Evolutionary conservation across 2,329 filamentous ascomycete genomes (phyloP), one percentile per base, ranked within the genome.

Genomic region (Fusarium armeniacum): DNA sequence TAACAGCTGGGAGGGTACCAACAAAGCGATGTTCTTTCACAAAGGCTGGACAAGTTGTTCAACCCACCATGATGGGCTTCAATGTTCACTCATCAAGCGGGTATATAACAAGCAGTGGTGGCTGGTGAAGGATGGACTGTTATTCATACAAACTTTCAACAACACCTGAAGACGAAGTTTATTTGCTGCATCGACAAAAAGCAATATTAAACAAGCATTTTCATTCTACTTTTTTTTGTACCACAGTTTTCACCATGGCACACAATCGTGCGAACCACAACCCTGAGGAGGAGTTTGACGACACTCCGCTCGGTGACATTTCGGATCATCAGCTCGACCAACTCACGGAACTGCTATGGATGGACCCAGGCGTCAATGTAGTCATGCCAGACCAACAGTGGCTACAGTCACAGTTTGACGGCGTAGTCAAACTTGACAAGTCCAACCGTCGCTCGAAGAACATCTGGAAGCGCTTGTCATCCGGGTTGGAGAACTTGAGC

Each of bases 301-400:
- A 22, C 28, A 46, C 56, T 28, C 51, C 49, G 12, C 53, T 66
- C 4, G 38, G 57, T 33, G 70, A 74, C 20, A 52, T 79, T 12
- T 62, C 73, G 9, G 36, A 61, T 13, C n/a, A 28, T 15, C 72
- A 75, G 11, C 71, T 83, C 41, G 55, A 69, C 33, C 71, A 75
- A 40, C 74, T 84, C 22, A 80, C 81, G 1, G 62, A 65, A 5
- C 52, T 83, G 8, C 77, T 84, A 18, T 77, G 75, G 60, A 79
- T 83, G 35, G 78, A 78, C 47, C 72, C 73, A 16, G 40, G 51
- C 6, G 30, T 62, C 30, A 58, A 69, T 15, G 15, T 65, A 41
- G 68, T 76, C 11, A 40, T 52, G 7, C 80, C 80, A 8, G 76
- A 80, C 7, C 55, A 67, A 30, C 63, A 70, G 45, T 84, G 83